These are phyloP conservation scores for Mucor racemosus DNA, from an alignment of 371 early-diverging fungal genomes.

Conservation along the genomic window DNA sequence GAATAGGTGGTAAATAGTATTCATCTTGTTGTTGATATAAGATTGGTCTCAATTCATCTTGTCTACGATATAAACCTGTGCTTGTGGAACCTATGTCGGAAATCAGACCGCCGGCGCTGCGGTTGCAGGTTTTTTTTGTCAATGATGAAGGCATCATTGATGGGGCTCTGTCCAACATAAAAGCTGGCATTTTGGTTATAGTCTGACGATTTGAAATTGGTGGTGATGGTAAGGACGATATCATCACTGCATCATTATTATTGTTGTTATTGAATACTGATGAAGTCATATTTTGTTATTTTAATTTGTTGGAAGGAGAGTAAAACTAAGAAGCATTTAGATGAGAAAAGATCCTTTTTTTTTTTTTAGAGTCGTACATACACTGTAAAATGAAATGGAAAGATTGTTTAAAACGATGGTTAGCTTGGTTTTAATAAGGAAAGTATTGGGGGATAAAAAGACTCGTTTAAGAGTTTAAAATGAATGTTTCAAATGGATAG, in stretches of 20 bases:
- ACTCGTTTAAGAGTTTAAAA: slow-evolving; percentile 9
- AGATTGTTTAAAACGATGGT: background rate
- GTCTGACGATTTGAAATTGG: slow-evolving; percentile 18
- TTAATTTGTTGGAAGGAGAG: background rate
- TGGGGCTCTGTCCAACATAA: slow-evolving; percentile 23
- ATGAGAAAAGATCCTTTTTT: background rate
- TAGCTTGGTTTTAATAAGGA: background rate
- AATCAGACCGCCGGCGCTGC: slow-evolving; percentile 13
- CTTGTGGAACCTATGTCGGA: slow-evolving; percentile 27
- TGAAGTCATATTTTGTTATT: slow-evolving; percentile 14
- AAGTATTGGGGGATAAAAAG: background rate
- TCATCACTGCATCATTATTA: slow-evolving; percentile 4
- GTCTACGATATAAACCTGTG: background rate
- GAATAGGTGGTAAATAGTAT: slow-evolving; percentile 41
- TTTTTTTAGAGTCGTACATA: background rate
- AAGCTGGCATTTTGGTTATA: slow-evolving; percentile 11
- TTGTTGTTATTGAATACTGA: slow-evolving; percentile 13
- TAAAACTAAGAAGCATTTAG: background rate
- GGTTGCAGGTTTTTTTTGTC: slow-evolving; percentile 3
- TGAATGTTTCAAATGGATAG: background rate
- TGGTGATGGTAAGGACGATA: slow-evolving; percentile 24
- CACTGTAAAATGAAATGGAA: background rate
- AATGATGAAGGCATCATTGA: background rate
- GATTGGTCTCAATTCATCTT: slow-evolving; percentile 27
- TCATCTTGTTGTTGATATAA: slow-evolving; percentile 20